Evolutionary conservation across 1,284 basidiomycete genomes (phyloP), one percentile per base, ranked within the genome.

Genomic region (Trichosporon coremiiforme): DNA sequence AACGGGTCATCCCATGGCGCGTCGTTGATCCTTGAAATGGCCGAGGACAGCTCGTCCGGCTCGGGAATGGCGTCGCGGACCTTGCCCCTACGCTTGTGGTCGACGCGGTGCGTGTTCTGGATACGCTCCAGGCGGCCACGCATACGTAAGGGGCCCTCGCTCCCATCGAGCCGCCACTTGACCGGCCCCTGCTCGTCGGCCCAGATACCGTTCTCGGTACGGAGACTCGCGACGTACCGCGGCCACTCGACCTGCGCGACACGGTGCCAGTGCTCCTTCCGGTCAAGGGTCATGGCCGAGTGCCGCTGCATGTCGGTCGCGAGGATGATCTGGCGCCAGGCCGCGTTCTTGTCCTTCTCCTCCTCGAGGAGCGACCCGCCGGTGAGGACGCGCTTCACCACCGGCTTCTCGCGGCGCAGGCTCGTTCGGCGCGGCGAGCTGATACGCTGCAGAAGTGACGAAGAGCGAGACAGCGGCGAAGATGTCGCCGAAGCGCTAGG

Each of bases 131-230:
- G 70, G 41, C 79, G 77, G 60, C 76, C 74, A 25, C 77, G 86
- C 71, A 91, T 90, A 66, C 93, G 88, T 76, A 91, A 87, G 2
- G 93, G 93, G 0, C 93, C 93, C 78, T 95, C 93, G 5, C 92
- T 94, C 74, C 94, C 93, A 73, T 95, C 93, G 45, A 94, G 82
- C 64, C 89, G 85, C 92, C 93, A 95, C 10, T 86, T 79, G 5
- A 86, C 86, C 10, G 80, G 80, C 31, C 83, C 80, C 38, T 79
- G 83, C n/a, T 86, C 80, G 64, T 87, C 86, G 4, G 89, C 88
- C 93, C 93, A 95, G 13, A 95, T 78, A 0, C 92, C 92, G 22
- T 91, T 87, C 78, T 95, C 93, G 1, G 80, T 72, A 29, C 81
- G 77, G 17, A 83, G 72, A 1, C 75, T 65, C 0, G 79, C 76